phyloP scores from a whole-genome alignment of 257 asterid genomes.

The Solanum boliviense region DNA sequence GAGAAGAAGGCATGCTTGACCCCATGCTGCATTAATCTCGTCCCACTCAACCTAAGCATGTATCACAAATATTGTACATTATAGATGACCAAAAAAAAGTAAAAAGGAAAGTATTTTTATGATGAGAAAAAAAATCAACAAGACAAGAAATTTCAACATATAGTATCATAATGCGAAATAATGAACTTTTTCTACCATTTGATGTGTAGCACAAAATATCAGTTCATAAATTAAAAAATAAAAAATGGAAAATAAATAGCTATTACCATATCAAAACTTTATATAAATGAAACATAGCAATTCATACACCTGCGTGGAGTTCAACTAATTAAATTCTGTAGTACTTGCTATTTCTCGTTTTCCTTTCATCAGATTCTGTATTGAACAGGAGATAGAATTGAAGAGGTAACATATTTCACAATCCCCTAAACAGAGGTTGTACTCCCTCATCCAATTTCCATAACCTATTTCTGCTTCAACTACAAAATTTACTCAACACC shows the following conservation, averaged over 20 bases:
- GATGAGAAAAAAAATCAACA: background rate
- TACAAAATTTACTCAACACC: background rate
- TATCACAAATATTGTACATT: background rate
- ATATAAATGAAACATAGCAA: background rate
- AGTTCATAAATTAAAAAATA: background rate
- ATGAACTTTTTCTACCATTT: background rate
- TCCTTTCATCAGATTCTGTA: background rate
- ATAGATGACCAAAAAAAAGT: background rate
- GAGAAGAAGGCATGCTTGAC: conserved; percentile 98
- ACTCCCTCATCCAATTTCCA: background rate
- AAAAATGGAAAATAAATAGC: background rate
- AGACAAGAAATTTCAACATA: background rate
- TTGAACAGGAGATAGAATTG: background rate
- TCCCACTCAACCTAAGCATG: conserved; percentile 93
- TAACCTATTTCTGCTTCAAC: background rate
- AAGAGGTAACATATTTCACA: background rate
- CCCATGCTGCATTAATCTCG: conserved; percentile 99
- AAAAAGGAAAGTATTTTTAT: background rate
- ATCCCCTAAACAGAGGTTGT: background rate
- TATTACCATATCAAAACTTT: background rate
- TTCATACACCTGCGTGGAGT: background rate
- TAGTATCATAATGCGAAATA: background rate
- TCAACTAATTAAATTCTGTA: background rate
- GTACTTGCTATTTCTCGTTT: background rate
- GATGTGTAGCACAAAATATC: background rate